phyloP scores from a whole-genome alignment of 2,329 filamentous ascomycete genomes.

The Penicillium vulpinum region DNA sequence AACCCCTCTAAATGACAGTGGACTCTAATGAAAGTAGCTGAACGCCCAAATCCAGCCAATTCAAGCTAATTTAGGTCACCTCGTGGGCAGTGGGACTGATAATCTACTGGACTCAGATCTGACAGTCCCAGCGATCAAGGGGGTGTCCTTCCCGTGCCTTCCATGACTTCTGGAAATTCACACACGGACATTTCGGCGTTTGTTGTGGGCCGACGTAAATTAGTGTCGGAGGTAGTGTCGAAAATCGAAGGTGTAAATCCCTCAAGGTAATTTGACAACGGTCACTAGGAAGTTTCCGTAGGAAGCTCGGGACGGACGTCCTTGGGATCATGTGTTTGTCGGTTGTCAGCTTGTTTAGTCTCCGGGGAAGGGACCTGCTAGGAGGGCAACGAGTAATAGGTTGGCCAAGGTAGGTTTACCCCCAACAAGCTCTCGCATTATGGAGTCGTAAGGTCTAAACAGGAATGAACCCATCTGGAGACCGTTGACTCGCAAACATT shows the following conservation, averaged over 20 bases:
- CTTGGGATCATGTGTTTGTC: neutral
- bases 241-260: neutral
- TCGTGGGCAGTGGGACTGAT: neutral
- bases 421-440: neutral
- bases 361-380: neutral
- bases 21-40: neutral
- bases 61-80: neutral
- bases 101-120: constrained; percentile 6
- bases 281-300: neutral
- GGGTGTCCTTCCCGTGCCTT: constrained; percentile 4
- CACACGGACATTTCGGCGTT: constrained; percentile 4
- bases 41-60: neutral
- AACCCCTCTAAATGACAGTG: neutral
- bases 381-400: constrained; percentile 1
- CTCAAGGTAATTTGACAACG: neutral
- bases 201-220: constrained; percentile 1
- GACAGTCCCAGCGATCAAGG: constrained; percentile 12
- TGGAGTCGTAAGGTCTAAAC: neutral
- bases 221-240: constrained; percentile 1
- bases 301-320: neutral
- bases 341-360: neutral
- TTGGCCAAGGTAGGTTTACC: neutral
- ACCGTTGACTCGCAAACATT: neutral
- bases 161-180: constrained; percentile 5
- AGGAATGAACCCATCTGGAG: neutral